Conservation (phyloP, 495 filamentous ascomycete genomes). For the Parachaetomium inaequale region DNA sequence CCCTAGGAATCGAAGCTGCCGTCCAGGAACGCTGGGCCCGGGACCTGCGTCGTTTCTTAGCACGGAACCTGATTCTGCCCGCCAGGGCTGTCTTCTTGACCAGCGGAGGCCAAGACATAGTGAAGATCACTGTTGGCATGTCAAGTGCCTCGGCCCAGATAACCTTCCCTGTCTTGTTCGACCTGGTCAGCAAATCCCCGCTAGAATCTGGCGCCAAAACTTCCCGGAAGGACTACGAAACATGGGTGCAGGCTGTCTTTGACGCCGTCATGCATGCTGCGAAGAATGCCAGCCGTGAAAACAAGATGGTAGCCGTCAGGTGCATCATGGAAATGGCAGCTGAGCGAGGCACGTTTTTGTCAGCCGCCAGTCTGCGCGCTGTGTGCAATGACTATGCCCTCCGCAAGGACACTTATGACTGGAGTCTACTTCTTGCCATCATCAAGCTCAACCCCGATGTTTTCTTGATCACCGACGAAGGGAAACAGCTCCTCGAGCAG, state of each 20-base stretch:
- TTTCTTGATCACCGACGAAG: constrained; percentile 49
- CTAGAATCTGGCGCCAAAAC: constrained; percentile 52
- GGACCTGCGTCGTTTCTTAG: constrained; percentile 59
- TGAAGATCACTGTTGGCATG: constrained; percentile 34
- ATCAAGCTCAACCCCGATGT: constrained; percentile 65
- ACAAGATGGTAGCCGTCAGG: constrained; percentile 29
- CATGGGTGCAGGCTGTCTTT: constrained; percentile 67
- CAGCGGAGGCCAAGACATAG: constrained; percentile 35
- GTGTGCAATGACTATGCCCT: constrained; percentile 44
- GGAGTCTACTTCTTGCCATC: constrained; percentile 58
- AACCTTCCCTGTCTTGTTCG: constrained; percentile 50
- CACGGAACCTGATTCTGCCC: constrained; percentile 68
- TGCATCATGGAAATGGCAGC: constrained; percentile 43
- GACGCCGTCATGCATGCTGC: constrained; percentile 42
- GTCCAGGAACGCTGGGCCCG: constrained; percentile 32
- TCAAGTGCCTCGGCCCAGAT: constrained; percentile 32
- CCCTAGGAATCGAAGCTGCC: constrained; percentile 12
- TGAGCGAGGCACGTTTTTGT: constrained; percentile 21
- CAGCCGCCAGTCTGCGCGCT: constrained; percentile 33
- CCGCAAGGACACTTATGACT: constrained; percentile 45
- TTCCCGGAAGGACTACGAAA: constrained; percentile 52
- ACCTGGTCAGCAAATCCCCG: constrained; percentile 55
- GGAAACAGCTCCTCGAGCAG: constrained; percentile 34
- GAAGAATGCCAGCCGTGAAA: constrained; percentile 11
- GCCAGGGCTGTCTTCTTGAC: constrained; percentile 55